Evolutionary conservation across 2,329 filamentous ascomycete species (phyloP).

Genomic region (Daldinia sp.): DNA sequence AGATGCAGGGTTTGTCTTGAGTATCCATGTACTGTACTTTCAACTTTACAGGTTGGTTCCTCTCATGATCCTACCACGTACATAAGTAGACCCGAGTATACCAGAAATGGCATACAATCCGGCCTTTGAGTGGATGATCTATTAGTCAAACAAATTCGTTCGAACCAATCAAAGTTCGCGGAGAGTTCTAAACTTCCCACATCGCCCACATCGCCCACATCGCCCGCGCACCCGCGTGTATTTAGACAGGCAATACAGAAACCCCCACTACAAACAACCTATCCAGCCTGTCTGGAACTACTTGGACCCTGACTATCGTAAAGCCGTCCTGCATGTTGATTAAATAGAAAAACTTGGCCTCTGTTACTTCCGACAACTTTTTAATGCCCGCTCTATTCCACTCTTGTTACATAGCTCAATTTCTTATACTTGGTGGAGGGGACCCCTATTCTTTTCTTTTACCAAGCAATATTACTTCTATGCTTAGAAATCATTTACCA

Average conservation of each 20-base stretch:
- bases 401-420: conserved; percentile 13
- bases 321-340: conserved; percentile 27
- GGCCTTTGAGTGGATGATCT: conserved; percentile 32
- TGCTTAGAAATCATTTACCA: conserved; percentile 34
- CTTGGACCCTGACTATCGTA: conserved; percentile 38
- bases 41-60: background rate
- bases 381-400: conserved; percentile 8
- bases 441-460: conserved; percentile 28
- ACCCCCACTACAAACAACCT: conserved; percentile 33
- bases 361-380: conserved; percentile 15
- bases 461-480: conserved; percentile 27
- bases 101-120: conserved; percentile 25
- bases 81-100: conserved; percentile 30
- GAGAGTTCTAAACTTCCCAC: conserved; percentile 10
- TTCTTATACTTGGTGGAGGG: conserved; percentile 1
- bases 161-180: conserved; percentile 24
- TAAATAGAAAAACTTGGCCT: conserved; percentile 25
- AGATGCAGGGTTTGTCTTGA: conserved; percentile 10
- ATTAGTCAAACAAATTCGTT: conserved; percentile 40
- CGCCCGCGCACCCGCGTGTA: conserved; percentile 21
- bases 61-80: conserved; percentile 16
- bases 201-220: conserved; percentile 13
- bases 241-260: conserved; percentile 25
- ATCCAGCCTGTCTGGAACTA: conserved; percentile 28
- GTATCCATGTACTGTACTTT: conserved; percentile 30